Conservation (phyloP, 2,329 filamentous ascomycete genomes). For the Calonectria pauciramosa region DNA sequence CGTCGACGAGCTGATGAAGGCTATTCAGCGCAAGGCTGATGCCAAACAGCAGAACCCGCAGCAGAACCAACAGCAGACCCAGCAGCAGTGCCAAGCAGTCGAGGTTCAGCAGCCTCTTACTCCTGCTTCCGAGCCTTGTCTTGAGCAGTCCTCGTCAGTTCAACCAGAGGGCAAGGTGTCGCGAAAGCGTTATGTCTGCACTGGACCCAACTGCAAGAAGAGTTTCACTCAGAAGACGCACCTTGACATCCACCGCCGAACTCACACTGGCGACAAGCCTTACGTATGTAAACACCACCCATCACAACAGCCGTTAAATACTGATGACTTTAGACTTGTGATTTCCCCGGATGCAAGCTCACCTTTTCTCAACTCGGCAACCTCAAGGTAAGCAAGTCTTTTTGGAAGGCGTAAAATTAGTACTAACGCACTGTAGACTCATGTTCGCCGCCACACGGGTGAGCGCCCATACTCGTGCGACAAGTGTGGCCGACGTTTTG, state of each 20-base stretch:
- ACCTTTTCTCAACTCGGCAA: constrained; percentile 93
- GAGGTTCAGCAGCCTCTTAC: constrained; percentile 46
- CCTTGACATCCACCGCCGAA: constrained; percentile 87
- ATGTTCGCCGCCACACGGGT: constrained; percentile 88
- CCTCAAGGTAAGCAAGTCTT: constrained; percentile 74
- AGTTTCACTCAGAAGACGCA: constrained; percentile 94
- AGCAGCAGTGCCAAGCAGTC: neutral
- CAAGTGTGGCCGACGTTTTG: constrained; percentile 84
- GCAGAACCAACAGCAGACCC: neutral
- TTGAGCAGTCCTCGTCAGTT: constrained; percentile 40
- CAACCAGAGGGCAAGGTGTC: constrained; percentile 45
- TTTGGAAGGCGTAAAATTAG: neutral
- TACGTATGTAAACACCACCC: constrained; percentile 73
- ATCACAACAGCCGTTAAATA: neutral
- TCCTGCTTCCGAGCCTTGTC: constrained; percentile 39
- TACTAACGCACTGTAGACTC: constrained; percentile 69
- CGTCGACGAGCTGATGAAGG: constrained; percentile 89
- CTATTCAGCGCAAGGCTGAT: constrained; percentile 79
- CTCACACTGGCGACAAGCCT: constrained; percentile 91
- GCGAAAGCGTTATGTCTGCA: constrained; percentile 79
- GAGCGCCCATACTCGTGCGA: constrained; percentile 88
- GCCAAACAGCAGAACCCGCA: constrained; percentile 41
- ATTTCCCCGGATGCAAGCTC: constrained; percentile 79
- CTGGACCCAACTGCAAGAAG: constrained; percentile 81
- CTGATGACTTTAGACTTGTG: constrained; percentile 70